Evolutionary conservation across 2,329 filamentous ascomycete species (phyloP).

Genomic region (Clarireedia monteithiana): DNA sequence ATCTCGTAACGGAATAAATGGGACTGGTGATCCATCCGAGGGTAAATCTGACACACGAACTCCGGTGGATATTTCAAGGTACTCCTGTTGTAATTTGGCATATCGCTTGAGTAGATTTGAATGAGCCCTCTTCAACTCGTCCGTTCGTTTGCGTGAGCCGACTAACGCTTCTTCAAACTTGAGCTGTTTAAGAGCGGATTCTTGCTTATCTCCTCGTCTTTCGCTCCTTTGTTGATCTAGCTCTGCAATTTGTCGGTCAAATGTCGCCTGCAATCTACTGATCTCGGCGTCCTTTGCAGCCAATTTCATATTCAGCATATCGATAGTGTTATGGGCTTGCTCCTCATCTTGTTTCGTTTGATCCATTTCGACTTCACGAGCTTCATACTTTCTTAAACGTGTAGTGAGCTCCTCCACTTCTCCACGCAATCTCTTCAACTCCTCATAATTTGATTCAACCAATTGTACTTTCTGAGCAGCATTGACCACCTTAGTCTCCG

Average conservation of each 20-base stretch:
- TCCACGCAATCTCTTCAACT: conserved; percentile 50
- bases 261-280: no score
- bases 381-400: conserved; percentile 55
- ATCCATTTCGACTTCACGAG: conserved; percentile 53
- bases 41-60: neutral
- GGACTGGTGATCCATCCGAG: neutral
- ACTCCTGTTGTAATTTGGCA: conserved; percentile 41
- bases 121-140: conserved; percentile 44
- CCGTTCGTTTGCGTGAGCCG: conserved; percentile 31
- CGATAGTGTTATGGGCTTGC: conserved; percentile 49
- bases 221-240: no score
- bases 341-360: conserved; percentile 49
- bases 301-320: conserved; percentile 52
- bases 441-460: conserved; percentile 51
- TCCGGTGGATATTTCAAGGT: conserved; percentile 13
- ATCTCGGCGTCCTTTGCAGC: conserved; percentile 42
- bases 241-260: no score
- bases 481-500: conserved; percentile 60
- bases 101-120: conserved; percentile 41
- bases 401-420: conserved; percentile 54
- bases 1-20: neutral
- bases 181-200: conserved; percentile 5
- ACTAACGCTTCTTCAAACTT: conserved; percentile 18
- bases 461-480: conserved; percentile 57
- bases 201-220: conserved; percentile 12